A percentile compares a stretch with the other conserved stretches of the same genome.
Conservation (phyloP, 2,329 filamentous ascomycete genomes). For the Parascedosporium putredinis region DNA sequence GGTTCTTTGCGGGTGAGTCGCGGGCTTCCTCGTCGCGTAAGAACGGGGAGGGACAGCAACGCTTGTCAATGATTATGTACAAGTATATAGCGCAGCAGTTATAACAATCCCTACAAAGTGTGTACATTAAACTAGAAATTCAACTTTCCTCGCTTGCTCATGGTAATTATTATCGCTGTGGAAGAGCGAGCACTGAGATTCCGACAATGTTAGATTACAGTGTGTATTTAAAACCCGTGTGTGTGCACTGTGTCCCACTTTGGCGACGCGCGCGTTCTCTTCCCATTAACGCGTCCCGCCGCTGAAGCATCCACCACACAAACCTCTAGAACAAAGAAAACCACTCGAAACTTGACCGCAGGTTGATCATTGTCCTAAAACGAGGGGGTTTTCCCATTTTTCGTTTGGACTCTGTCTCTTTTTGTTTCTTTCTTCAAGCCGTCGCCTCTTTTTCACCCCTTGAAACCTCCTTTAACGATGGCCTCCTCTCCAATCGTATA, state of each 20-base stretch:
- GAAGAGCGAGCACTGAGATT: no score
- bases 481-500: slow-evolving; percentile 11
- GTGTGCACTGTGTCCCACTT: not conserved
- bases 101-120: not conserved
- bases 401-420: no score
- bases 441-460: no score
- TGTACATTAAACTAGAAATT: not conserved
- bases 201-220: not conserved
- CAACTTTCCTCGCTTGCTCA: not conserved
- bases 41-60: not conserved
- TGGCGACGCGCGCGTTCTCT: not conserved
- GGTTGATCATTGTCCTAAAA: no score
- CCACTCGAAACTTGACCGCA: no score
- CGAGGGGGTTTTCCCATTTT: no score
- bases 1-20: slow-evolving; percentile 44
- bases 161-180: no score
- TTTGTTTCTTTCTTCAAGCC: no score
- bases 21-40: not conserved
- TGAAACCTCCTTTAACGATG: slow-evolving; percentile 5
- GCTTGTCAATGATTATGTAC: not conserved
- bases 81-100: not conserved
- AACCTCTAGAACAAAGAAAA: no score
- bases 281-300: slow-evolving; percentile 2
- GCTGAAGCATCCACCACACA: no score
- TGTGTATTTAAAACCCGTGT: not conserved